These are phyloP conservation scores for Pinus tabuliformis DNA, from an alignment of 75 land plant genomes.

Conservation along the genomic window DNA sequence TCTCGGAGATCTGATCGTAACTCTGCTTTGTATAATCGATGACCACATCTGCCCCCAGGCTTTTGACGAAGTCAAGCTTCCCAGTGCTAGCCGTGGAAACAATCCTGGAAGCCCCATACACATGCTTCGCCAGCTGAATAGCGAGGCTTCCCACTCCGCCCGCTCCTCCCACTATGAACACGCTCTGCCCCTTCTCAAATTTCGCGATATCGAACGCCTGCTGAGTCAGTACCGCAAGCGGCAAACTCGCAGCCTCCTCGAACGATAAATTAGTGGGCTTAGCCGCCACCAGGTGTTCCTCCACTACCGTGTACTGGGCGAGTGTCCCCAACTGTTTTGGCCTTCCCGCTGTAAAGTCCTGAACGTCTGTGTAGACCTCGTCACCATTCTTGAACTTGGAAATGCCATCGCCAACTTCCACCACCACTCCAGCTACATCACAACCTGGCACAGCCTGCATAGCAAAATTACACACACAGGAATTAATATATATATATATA, in stretches of 20 bases:
- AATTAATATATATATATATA: no score
- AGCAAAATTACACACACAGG: background rate
- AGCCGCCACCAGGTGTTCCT: constrained; percentile 22
- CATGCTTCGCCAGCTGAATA: background rate
- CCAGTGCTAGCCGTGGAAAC: background rate
- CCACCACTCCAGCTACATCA: constrained; percentile 33
- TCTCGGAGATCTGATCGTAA: no score
- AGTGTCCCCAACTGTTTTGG: constrained; percentile 17
- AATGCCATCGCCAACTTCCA: constrained; percentile 27
- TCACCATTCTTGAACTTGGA: constrained; percentile 33
- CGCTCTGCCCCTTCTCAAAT: no score
- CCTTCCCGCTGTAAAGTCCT: constrained; percentile 23
- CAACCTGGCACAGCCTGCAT: constrained; percentile 38
- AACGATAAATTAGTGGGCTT: no score
- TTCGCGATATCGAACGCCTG: constrained; percentile 16
- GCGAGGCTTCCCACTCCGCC: no score
- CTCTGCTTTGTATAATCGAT: no score
- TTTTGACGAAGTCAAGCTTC: no score
- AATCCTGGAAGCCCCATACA: constrained; percentile 49
- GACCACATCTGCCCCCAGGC: no score
- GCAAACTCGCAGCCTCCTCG: no score
- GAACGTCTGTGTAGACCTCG: constrained; percentile 31
- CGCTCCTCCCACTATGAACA: no score
- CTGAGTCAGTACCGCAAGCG: no score
- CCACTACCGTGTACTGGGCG: constrained; percentile 25